phyloP scores from a whole-genome alignment of 2,329 filamentous ascomycete species.

The Fusarium graminum region DNA sequence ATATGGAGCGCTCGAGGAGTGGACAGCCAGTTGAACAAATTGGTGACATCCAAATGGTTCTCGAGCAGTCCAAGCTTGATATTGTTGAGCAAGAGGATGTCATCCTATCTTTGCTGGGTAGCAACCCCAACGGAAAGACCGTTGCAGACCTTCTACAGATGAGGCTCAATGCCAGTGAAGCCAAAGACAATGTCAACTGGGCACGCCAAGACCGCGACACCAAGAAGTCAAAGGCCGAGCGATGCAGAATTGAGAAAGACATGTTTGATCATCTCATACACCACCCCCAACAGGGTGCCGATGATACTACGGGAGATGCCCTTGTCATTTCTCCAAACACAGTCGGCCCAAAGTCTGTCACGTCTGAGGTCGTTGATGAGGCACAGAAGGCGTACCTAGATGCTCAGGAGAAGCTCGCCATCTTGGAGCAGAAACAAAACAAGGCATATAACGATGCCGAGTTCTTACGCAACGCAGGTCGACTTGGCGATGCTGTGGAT shows the following conservation, averaged over 20 bases:
- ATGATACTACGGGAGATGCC: not conserved
- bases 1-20: not conserved
- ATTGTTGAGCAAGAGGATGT: not conserved
- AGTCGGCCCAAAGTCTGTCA: not conserved
- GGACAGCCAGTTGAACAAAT: not conserved
- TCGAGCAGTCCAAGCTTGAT: constrained; percentile 3
- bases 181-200: not conserved
- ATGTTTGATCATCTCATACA: constrained; percentile 12
- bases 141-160: not conserved
- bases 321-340: no score
- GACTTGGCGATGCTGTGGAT: not conserved
- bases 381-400: not conserved
- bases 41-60: constrained; percentile 1
- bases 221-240: constrained; percentile 5
- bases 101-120: not conserved
- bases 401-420: not conserved
- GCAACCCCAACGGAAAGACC: not conserved
- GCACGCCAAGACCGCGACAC: not conserved
- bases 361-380: not conserved
- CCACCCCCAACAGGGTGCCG: not conserved
- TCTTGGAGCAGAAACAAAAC: rapidly evolving
- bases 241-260: constrained; percentile 6
- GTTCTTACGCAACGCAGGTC: not conserved
- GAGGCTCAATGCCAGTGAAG: not conserved
- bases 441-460: not conserved